A percentile compares a stretch with the other conserved stretches of the same genome.
phyloP scores from a whole-genome alignment of 2,329 filamentous ascomycete genomes.

The Pleomassaria siparia region DNA sequence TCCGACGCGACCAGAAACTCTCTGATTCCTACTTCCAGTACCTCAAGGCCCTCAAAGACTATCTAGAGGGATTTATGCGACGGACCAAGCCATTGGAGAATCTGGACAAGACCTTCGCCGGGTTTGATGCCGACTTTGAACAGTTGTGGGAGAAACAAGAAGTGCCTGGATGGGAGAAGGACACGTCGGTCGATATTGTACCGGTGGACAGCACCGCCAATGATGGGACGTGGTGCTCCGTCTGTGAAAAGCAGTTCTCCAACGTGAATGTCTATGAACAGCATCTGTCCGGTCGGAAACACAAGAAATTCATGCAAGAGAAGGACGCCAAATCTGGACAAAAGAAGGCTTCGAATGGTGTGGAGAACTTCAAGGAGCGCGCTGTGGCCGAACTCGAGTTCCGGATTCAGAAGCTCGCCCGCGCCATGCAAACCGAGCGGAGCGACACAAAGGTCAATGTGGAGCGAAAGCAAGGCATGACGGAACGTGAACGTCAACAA shows the following conservation, averaged over 20 bases:
- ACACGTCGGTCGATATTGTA: constrained; percentile 39
- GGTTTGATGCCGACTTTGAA: constrained; percentile 83
- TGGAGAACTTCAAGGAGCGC: constrained; percentile 70
- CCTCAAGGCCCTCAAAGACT: constrained; percentile 74
- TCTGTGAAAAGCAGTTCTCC: constrained; percentile 92
- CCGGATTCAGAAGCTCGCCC: constrained; percentile 75
- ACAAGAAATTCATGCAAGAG: constrained; percentile 72
- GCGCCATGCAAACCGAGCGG: constrained; percentile 82
- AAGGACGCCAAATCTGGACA: constrained; percentile 49
- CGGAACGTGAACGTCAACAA: constrained; percentile 89
- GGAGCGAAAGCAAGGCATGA: constrained; percentile 96
- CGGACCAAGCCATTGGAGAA: constrained; percentile 85
- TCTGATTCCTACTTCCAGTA: constrained; percentile 94
- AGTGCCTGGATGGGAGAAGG: constrained; percentile 74
- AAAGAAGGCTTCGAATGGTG: constrained; percentile 11
- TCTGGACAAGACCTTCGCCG: constrained; percentile 72
- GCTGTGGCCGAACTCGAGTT: constrained; percentile 88
- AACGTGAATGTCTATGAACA: constrained; percentile 93
- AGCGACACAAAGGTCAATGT: constrained; percentile 91
- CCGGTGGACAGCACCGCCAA: constrained; percentile 56
- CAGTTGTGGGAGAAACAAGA: constrained; percentile 78
- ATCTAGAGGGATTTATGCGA: constrained; percentile 86
- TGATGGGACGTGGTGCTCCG: constrained; percentile 82
- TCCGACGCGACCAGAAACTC: constrained; percentile 81
- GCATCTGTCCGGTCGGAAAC: constrained; percentile 89